Evolutionary conservation across 345 rosid genomes (phyloP).

Genomic region (Arabidopsis suecica): DNA sequence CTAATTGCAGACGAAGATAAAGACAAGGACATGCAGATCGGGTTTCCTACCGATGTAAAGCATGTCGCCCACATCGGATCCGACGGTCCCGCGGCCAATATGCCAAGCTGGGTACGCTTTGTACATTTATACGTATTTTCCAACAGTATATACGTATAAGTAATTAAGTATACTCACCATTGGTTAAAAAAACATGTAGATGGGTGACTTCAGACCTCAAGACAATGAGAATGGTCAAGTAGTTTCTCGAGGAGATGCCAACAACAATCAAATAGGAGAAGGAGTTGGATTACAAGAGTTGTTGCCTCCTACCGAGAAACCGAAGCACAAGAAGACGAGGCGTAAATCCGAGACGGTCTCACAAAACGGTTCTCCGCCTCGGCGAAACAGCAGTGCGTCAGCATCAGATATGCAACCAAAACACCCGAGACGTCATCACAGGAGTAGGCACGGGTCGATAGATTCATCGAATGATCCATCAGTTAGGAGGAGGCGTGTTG

Average conservation of each 20-base stretch:
- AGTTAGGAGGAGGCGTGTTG: conserved; percentile 39
- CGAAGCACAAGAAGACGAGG: conserved; percentile 37
- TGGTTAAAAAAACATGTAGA: conserved; percentile 19
- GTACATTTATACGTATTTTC: conserved; percentile 22
- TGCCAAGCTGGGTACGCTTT: conserved; percentile 69
- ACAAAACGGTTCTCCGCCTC: conserved; percentile 40
- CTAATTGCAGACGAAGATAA: conserved; percentile 54
- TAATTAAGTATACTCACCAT: conserved; percentile 6
- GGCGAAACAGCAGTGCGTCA: conserved; percentile 38
- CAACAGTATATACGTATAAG: neutral
- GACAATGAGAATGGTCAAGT: conserved; percentile 39
- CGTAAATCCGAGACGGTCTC: conserved; percentile 35
- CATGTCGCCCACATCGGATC: conserved; percentile 81
- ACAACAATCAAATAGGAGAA: conserved; percentile 37
- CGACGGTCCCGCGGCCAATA: conserved; percentile 59
- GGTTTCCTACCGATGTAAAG: conserved; percentile 79
- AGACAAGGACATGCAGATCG: conserved; percentile 68
- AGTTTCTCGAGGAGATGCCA: conserved; percentile 36
- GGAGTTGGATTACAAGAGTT: conserved; percentile 46
- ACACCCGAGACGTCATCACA: conserved; percentile 39
- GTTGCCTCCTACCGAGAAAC: conserved; percentile 35
- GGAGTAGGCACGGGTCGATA: conserved; percentile 39
- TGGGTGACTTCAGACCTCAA: conserved; percentile 45
- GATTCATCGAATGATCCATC: conserved; percentile 46
- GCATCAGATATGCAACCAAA: conserved; percentile 36